Evolutionary conservation across 768 basidiomycete species (phyloP).

Genomic region (Tephrocybe rancida): DNA sequence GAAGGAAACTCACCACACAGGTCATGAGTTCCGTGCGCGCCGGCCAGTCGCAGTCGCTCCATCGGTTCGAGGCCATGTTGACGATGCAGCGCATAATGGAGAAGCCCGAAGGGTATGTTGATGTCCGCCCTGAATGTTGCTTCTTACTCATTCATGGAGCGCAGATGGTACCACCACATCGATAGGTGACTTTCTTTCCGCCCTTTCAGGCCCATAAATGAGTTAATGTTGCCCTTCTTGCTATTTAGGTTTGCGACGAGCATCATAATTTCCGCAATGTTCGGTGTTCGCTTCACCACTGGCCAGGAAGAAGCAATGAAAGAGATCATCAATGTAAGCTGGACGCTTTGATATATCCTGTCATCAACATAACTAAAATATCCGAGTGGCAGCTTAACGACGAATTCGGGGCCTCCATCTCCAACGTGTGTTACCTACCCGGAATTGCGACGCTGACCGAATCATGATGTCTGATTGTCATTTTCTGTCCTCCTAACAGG

Average conservation of each 20-base stretch:
- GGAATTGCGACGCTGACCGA: background rate
- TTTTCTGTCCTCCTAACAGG: background rate
- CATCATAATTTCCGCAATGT: constrained; percentile 11
- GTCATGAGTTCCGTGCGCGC: constrained; percentile 6
- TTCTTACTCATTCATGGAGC: background rate
- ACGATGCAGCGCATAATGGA: constrained; percentile 7
- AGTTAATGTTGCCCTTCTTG: background rate
- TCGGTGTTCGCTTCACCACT: constrained; percentile 7
- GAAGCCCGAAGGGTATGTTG: background rate
- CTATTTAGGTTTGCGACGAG: background rate
- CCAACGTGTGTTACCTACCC: background rate
- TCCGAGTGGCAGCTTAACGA: constrained; percentile 3
- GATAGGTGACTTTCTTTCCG: background rate
- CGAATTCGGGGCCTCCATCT: constrained; percentile 7
- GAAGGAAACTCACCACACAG: constrained; percentile 7
- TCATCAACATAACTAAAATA: too few relatives aligned
- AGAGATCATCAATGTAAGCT: constrained; percentile 4
- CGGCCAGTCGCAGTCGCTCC: constrained; percentile 5
- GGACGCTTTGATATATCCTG: background rate
- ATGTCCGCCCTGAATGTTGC: background rate
- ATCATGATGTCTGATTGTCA: background rate
- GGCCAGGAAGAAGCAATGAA: constrained; percentile 3
- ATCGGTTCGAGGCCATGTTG: constrained; percentile 9
- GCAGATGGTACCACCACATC: constrained; percentile 4
- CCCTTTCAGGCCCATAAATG: too few relatives aligned